Percentiles rank a stretch among this genome's conserved stretches.
Evolutionary conservation across 2,329 filamentous ascomycete genomes (phyloP).

Genomic region (Colletotrichum ledebouriae): DNA sequence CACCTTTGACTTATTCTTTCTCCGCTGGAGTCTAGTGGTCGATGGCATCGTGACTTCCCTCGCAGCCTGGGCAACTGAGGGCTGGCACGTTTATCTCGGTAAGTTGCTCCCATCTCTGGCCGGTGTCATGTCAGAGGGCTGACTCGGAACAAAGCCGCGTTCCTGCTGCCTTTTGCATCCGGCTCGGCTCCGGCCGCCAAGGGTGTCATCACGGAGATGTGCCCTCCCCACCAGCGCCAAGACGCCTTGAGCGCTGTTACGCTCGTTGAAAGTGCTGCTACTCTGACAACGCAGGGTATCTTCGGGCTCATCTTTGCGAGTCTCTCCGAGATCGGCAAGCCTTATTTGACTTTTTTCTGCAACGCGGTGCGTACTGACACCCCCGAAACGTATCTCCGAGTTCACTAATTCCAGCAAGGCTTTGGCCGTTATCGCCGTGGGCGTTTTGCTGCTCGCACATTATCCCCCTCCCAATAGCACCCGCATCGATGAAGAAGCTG

Average conservation of each 20-base stretch:
- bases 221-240: slow-evolving; percentile 69
- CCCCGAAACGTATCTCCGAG: not conserved
- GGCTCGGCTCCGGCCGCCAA: slow-evolving; percentile 79
- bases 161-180: slow-evolving; percentile 75
- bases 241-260: slow-evolving; percentile 79
- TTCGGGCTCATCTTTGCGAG: slow-evolving; percentile 77
- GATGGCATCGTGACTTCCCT: slow-evolving; percentile 75
- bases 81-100: slow-evolving; percentile 78
- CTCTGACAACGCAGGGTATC: slow-evolving; percentile 72
- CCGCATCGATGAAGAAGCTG: slow-evolving; percentile 51
- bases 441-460: slow-evolving; percentile 58
- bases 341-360: slow-evolving; percentile 74
- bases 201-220: slow-evolving; percentile 80
- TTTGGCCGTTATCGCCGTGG: slow-evolving; percentile 66
- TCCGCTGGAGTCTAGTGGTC: slow-evolving; percentile 73
- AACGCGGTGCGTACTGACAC: slow-evolving; percentile 66
- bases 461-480: slow-evolving; percentile 60
- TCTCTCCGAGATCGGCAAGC: slow-evolving; percentile 70
- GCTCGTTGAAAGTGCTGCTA: slow-evolving; percentile 77
- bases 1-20: slow-evolving; percentile 76
- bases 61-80: slow-evolving; percentile 71
- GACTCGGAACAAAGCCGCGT: slow-evolving; percentile 60
- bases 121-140: not conserved
- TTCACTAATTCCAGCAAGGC: slow-evolving; percentile 54
- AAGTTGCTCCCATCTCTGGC: slow-evolving; percentile 39